Conservation (phyloP, 2,329 filamentous ascomycete genomes). For the Botrytis fabae region DNA sequence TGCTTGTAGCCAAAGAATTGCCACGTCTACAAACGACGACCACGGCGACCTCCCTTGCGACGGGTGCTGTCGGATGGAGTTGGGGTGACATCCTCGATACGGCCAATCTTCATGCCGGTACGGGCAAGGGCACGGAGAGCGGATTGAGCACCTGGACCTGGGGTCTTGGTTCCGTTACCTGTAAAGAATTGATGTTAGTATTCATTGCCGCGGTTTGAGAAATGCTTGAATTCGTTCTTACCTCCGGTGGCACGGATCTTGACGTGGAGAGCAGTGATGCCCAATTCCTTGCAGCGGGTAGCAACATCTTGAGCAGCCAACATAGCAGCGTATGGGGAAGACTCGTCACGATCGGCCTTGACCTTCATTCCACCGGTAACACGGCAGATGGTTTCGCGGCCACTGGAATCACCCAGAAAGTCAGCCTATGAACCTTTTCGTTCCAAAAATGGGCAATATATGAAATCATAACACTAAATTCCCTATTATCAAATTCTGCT, state of each 20-base stretch:
- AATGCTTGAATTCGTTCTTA: slow-evolving; percentile 44
- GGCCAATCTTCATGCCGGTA: slow-evolving; percentile 99
- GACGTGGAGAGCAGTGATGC: slow-evolving; percentile 97
- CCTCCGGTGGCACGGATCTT: slow-evolving; percentile 99
- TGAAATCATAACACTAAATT: slow-evolving; percentile 25
- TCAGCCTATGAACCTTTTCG: slow-evolving; percentile 56
- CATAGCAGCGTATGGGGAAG: slow-evolving; percentile 99
- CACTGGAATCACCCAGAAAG: slow-evolving; percentile 73
- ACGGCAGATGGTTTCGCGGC: slow-evolving; percentile 99
- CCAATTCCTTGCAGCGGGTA: slow-evolving; percentile 80
- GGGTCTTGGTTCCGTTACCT: slow-evolving; percentile 99
- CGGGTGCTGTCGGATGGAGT: slow-evolving; percentile 99
- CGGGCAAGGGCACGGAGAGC: slow-evolving; percentile 98
- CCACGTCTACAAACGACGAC: slow-evolving; percentile 89
- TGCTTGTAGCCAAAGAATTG: slow-evolving; percentile 21
- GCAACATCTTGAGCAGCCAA: slow-evolving; percentile 99
- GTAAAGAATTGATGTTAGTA: slow-evolving; percentile 24
- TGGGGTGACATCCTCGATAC: slow-evolving; percentile 99
- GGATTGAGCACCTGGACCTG: slow-evolving; percentile 97
- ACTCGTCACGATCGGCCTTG: slow-evolving; percentile 99
- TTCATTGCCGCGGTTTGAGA: background rate
- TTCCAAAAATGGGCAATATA: slow-evolving; percentile 17
- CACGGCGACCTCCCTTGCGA: slow-evolving; percentile 99
- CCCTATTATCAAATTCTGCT: slow-evolving; percentile 28
- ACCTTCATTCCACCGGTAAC: slow-evolving; percentile 99